Conservation (phyloP, 2,329 filamentous ascomycete species). For the Colletotrichum eremochloae region DNA sequence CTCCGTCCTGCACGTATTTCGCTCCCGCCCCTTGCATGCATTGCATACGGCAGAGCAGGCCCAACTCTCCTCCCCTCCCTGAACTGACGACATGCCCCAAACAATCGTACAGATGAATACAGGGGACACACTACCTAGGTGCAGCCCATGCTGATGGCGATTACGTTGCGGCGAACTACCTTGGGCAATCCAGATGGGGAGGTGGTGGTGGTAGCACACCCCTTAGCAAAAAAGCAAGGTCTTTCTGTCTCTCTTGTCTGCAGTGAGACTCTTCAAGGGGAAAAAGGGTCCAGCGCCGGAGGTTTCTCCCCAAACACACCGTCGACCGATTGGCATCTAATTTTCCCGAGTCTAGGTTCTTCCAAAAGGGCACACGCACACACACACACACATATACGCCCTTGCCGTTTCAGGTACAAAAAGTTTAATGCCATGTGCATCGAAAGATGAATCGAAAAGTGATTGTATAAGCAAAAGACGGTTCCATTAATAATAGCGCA, state of each 20-base stretch:
- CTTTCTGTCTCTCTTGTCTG: background rate
- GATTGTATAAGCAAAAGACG: background rate
- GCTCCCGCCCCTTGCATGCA: constrained; percentile 5
- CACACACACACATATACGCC: background rate
- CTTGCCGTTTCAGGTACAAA: background rate
- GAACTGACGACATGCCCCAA: background rate
- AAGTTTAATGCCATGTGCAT: background rate
- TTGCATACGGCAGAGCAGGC: background rate
- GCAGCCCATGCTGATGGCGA: background rate
- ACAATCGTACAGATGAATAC: background rate
- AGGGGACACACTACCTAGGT: background rate
- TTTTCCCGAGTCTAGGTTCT: background rate
- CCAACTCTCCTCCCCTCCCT: background rate
- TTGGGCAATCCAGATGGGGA: background rate
- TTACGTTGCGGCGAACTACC: background rate
- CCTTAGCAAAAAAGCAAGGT: background rate
- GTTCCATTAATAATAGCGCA: background rate
- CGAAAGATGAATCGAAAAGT: background rate
- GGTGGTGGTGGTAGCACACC: too few relatives aligned
- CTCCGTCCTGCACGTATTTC: background rate
- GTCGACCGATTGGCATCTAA: background rate
- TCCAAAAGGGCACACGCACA: background rate
- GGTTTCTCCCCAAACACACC: background rate
- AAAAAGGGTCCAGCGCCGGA: background rate
- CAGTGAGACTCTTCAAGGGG: background rate